A percentile compares a stretch with the other conserved stretches of the same genome.
Evolutionary conservation across 2,329 filamentous ascomycete species (phyloP).

Genomic region (Pseudocercospora musae): DNA sequence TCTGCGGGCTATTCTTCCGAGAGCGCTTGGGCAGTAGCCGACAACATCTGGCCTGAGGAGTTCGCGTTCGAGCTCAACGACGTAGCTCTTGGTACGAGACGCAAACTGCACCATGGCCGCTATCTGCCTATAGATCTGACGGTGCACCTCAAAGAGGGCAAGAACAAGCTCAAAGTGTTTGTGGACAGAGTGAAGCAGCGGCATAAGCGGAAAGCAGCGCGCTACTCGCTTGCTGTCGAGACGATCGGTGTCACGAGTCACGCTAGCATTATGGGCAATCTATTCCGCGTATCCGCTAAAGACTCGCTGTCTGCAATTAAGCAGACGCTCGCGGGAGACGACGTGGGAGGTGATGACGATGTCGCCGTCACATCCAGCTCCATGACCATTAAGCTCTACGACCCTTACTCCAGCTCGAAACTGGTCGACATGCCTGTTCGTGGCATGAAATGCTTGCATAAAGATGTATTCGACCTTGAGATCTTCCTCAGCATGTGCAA

Average conservation of each 20-base stretch:
- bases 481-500: constrained; percentile 70
- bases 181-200: constrained; percentile 41
- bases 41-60: constrained; percentile 67
- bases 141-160: constrained; percentile 52
- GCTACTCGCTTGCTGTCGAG: constrained; percentile 69
- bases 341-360: constrained; percentile 56
- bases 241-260: constrained; percentile 55
- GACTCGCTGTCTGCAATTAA: constrained; percentile 59
- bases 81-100: constrained; percentile 52
- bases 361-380: constrained; percentile 40
- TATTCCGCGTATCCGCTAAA: constrained; percentile 39
- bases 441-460: constrained; percentile 66
- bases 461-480: constrained; percentile 86
- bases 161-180: constrained; percentile 60
- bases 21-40: constrained; percentile 59
- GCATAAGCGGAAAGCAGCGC: constrained; percentile 37
- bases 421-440: constrained; percentile 71
- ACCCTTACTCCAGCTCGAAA: constrained; percentile 44
- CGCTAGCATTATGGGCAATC: constrained; percentile 37
- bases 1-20: constrained; percentile 39
- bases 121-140: constrained; percentile 77
- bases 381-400: constrained; percentile 45
- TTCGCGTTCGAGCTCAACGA: constrained; percentile 69
- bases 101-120: constrained; percentile 69
- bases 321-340: constrained; percentile 40